phyloP scores from a whole-genome alignment of 1,284 basidiomycete genomes.

The Rhodotorula sp. region DNA sequence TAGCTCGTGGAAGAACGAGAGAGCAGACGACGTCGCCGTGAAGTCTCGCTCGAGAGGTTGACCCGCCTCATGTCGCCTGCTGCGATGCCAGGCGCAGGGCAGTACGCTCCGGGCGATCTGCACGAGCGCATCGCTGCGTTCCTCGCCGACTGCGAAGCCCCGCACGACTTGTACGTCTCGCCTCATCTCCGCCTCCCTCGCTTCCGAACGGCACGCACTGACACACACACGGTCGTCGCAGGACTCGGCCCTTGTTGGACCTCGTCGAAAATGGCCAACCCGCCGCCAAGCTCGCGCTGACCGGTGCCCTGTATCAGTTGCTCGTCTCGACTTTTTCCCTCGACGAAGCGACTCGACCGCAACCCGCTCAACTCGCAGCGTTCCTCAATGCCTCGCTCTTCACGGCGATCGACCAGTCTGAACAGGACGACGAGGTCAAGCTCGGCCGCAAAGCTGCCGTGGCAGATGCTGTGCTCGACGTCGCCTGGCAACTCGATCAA shows the following conservation, averaged over 20 bases:
- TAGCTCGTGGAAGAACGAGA: too few relatives aligned
- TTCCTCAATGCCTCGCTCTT: slow-evolving; percentile 18
- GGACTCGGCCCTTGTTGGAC: neutral
- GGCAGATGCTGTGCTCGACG: slow-evolving; percentile 65
- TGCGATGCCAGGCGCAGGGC: neutral
- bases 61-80: too few relatives aligned
- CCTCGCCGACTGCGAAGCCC: neutral
- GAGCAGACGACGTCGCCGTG: too few relatives aligned
- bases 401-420: neutral
- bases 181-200: neutral
- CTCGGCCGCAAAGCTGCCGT: slow-evolving; percentile 6
- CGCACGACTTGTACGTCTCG: slow-evolving; percentile 2
- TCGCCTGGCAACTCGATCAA: slow-evolving; percentile 72
- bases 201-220: neutral
- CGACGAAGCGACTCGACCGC: neutral
- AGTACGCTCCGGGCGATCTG: neutral
- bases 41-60: too few relatives aligned
- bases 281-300: neutral
- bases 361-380: neutral
- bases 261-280: neutral
- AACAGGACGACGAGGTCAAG: neutral
- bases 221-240: neutral
- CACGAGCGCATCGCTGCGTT: neutral
- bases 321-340: slow-evolving; percentile 1
- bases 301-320: slow-evolving; percentile 8